A percentile compares a stretch with the other conserved stretches of the same genome.
phyloP scores from a whole-genome alignment of 768 basidiomycete genomes.

The Paxillus rubicundulus region DNA sequence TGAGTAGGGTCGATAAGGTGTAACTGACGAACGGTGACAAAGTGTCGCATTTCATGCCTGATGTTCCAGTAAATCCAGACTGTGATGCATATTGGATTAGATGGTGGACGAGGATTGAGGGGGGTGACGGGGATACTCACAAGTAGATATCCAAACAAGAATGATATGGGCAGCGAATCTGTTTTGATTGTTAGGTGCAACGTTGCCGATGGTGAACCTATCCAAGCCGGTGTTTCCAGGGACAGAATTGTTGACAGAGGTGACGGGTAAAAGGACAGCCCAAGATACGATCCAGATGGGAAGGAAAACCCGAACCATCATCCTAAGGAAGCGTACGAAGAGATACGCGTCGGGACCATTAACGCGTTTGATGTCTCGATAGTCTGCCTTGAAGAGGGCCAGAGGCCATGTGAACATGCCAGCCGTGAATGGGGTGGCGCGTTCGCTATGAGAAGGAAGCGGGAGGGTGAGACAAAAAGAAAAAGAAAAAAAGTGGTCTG shows the following conservation, averaged over 20 bases:
- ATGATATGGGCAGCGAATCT: conserved; percentile 81
- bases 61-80: conserved; percentile 88
- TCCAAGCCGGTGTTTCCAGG: conserved; percentile 56
- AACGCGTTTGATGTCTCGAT: conserved; percentile 54
- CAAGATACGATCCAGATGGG: conserved; percentile 94
- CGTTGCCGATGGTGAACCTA: conserved; percentile 79
- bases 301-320: conserved; percentile 78
- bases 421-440: conserved; percentile 49
- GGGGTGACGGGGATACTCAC: conserved; percentile 41
- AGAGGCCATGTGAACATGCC: conserved; percentile 64
- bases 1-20: conserved; percentile 76
- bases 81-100: conserved; percentile 24
- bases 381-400: conserved; percentile 60
- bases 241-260: conserved; percentile 50
- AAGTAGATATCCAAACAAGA: conserved; percentile 72
- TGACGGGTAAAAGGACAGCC: conserved; percentile 78
- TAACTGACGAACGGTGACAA: conserved; percentile 75
- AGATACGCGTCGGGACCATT: conserved; percentile 93
- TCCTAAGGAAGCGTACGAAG: conserved; percentile 84
- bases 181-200: conserved; percentile 43
- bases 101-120: not conserved
- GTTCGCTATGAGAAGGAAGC: conserved; percentile 43
- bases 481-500: not conserved
- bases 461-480: not conserved
- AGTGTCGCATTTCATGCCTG: conserved; percentile 75